phyloP scores from a whole-genome alignment of 1,284 basidiomycete genomes.

The Papiliotrema laurentii region DNA sequence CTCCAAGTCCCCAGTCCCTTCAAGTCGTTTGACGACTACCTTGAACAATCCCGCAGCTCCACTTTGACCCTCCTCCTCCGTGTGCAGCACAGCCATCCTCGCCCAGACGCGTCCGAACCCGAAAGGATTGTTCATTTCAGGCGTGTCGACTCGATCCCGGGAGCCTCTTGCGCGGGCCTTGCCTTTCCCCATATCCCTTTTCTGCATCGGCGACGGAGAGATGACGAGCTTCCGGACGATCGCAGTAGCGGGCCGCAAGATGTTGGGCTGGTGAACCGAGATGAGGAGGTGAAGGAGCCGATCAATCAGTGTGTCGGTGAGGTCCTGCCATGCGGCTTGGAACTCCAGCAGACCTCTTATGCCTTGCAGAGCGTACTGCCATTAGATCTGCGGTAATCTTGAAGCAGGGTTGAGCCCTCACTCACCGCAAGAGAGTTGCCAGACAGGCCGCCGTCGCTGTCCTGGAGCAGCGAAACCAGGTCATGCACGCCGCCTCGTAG shows the following conservation, averaged over 20 bases:
- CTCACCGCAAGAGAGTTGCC: constrained; percentile 82
- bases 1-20: constrained; percentile 69
- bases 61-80: constrained; percentile 55
- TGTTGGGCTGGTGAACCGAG: constrained; percentile 72
- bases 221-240: constrained; percentile 42
- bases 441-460: constrained; percentile 49
- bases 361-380: constrained; percentile 46
- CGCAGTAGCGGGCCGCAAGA: constrained; percentile 87
- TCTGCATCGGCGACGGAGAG: constrained; percentile 22
- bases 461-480: constrained; percentile 67
- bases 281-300: constrained; percentile 72
- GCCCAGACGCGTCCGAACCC: constrained; percentile 78
- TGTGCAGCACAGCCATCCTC: constrained; percentile 63
- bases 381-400: constrained; percentile 32
- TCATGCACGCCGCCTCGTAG: constrained; percentile 69
- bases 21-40: constrained; percentile 66
- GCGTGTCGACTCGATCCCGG: constrained; percentile 7
- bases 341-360: constrained; percentile 38
- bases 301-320: constrained; percentile 31
- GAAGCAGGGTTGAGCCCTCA: constrained; percentile 4
- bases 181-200: constrained; percentile 10
- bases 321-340: constrained; percentile 35
- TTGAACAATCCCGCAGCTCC: constrained; percentile 27
- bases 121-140: constrained; percentile 52
- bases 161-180: constrained; percentile 22